Conservation (phyloP, 1,284 basidiomycete genomes). For the Boletus subluridellus region DNA sequence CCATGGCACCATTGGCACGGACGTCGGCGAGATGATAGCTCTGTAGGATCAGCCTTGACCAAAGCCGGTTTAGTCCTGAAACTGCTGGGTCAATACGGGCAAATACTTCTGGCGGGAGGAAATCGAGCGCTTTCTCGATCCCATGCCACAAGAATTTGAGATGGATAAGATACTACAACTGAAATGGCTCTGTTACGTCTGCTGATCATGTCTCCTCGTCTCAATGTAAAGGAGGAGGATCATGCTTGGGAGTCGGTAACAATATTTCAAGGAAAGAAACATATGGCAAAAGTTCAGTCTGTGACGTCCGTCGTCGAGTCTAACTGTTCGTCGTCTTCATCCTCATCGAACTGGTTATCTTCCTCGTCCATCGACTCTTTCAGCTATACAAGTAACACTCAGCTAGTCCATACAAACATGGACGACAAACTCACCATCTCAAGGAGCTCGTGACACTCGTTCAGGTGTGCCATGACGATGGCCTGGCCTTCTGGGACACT, state of each 20-base stretch:
- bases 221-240: neutral
- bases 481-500: slow-evolving; percentile 94
- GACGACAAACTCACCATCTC: slow-evolving; percentile 66
- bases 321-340: slow-evolving; percentile 40
- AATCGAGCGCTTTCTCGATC: neutral
- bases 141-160: neutral
- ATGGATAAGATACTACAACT: neutral
- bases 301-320: slow-evolving; percentile 12
- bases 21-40: neutral
- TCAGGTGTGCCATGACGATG: slow-evolving; percentile 92
- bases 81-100: neutral
- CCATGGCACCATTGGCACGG: neutral
- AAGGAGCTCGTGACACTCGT: slow-evolving; percentile 93
- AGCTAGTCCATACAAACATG: neutral
- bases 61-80: neutral
- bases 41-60: neutral
- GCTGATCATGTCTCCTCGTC: neutral
- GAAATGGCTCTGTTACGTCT: neutral
- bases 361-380: slow-evolving; percentile 76
- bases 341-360: slow-evolving; percentile 51
- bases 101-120: neutral
- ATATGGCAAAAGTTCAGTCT: slow-evolving; percentile 11
- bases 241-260: slow-evolving; percentile 1
- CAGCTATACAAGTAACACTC: slow-evolving; percentile 42
- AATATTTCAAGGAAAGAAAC: neutral